Evolutionary conservation across 257 asterid genomes (phyloP), one percentile per base, ranked within the genome.

Genomic region (Solanum microdontum): DNA sequence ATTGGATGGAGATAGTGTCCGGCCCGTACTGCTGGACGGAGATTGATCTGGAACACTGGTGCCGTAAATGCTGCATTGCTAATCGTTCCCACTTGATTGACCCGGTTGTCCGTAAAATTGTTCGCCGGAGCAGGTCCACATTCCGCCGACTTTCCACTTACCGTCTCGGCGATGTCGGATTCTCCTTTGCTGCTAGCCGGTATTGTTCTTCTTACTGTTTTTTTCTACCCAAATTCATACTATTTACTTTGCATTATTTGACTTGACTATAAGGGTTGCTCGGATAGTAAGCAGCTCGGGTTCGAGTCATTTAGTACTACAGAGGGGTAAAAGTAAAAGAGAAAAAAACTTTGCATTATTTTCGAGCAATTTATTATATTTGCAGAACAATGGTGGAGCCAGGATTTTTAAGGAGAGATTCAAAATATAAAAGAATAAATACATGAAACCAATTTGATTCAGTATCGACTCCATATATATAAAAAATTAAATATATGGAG

Each of bases 21-120:
- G 87, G 87, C 6, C 91, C 86, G 3, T 40, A 83, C 80, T 89
- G 87, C 30, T 89, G 91, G 91, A 62, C 34, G 82, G 88, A 87
- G 19, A 89, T 89, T 39, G 82, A 89, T 80, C 72, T 88, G 39
- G 90, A 84, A 28, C 6, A 45, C 28, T 84, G 90, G 90, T 84
- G 88, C 84, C 88, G 86, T 82, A 26, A n/a, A 28, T 83, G 69
- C 72, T 86, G 87, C 72, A 32, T 10, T 9, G 33, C 77, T 24
- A 19, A 62, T 5, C 40, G 72, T n/a, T 14, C 84, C 21, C 40
- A 60, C 40, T 33, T 40, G 11, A 88, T 88, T 60, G 90, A 88
- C 30, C 58, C 86, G 21, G 73, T 62, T 1, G 86, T 88, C 10
- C 66, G 90, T 26, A 88, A 88, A 84, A 70, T 88, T 55, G 88